A percentile compares a stretch with the other conserved stretches of the same genome.
Conservation (phyloP, 257 asterid genomes). For the Solanum rostratum region DNA sequence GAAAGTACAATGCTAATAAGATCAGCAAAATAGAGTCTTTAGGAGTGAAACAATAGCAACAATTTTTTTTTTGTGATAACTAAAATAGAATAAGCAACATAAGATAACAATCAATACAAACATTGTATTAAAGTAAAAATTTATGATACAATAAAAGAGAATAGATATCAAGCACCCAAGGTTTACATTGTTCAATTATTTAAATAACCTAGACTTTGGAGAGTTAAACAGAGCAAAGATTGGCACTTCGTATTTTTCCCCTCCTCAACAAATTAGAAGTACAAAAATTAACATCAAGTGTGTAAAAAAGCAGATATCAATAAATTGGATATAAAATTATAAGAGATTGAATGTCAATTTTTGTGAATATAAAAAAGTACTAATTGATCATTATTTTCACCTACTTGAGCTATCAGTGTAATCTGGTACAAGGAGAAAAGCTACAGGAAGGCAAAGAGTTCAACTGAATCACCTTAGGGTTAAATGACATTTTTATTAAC, state of each 20-base stretch:
- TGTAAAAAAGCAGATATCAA: neutral
- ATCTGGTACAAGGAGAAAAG: neutral
- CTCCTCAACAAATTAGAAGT: neutral
- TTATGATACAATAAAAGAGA: too few relatives aligned
- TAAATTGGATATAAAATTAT: neutral
- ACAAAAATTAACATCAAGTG: too few relatives aligned
- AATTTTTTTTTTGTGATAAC: too few relatives aligned
- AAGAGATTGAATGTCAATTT: neutral
- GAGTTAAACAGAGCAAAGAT: neutral
- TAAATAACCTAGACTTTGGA: too few relatives aligned
- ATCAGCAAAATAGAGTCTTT: too few relatives aligned
- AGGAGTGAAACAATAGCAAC: too few relatives aligned
- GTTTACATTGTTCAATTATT: neutral
- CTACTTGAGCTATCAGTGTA: neutral
- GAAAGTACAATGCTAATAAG: too few relatives aligned
- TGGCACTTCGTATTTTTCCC: too few relatives aligned
- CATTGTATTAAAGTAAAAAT: too few relatives aligned
- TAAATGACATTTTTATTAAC: neutral
- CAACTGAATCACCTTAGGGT: neutral
- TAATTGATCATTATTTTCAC: neutral
- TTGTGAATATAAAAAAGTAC: neutral
- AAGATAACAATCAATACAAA: too few relatives aligned
- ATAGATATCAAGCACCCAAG: neutral
- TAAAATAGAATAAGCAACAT: too few relatives aligned
- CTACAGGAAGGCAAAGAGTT: neutral